Conservation (phyloP, 176 grass and related monocot species). For the sorghum (Sorghum bicolor) region Sorghum_bicolor_NCBIv3 NC_012872.2:60828501-60829000, state of each 20-base stretch:
- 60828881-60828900: constrained; percentile 37
- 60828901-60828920: constrained; percentile 22
- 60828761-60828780: constrained; percentile 68
- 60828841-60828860: constrained; percentile 35
- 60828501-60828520: too few species aligned
- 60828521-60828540: too few species aligned
- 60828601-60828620: too few species aligned
- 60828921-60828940: not conserved
- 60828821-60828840: constrained; percentile 65
- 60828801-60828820: constrained; percentile 89
- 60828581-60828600: too few species aligned
- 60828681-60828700: constrained; percentile 76
- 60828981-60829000: constrained; percentile 27
- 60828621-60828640: too few species aligned
- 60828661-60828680: constrained; percentile 10
- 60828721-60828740: constrained; percentile 69
- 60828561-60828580: too few species aligned
- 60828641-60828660: too few species aligned
- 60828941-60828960: constrained; percentile 39
- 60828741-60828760: constrained; percentile 63
- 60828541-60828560: too few species aligned
- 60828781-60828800: constrained; percentile 32
- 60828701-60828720: constrained; percentile 83
- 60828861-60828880: constrained; percentile 49
- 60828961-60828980: constrained; percentile 37